Evolutionary conservation across 805 yeast genomes (phyloP).

Genomic region (Sungouiozyma ichnusensis): DNA sequence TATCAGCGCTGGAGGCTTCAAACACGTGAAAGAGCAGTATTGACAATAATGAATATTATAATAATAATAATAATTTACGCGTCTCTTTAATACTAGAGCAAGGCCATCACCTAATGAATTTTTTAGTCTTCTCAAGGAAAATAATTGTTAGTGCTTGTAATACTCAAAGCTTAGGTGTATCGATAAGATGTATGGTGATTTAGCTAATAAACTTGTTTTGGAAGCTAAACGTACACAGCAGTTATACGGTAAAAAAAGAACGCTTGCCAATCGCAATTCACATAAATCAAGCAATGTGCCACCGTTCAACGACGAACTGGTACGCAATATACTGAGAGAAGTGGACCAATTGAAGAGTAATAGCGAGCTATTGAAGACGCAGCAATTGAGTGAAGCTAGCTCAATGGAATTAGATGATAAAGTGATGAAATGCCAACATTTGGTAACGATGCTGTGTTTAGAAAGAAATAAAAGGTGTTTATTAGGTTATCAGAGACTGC

Average conservation of each 20-base stretch:
- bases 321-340: conserved; percentile 63
- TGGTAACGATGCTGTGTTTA: conserved; percentile 57
- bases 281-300: conserved; percentile 32
- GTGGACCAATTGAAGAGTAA: conserved; percentile 50
- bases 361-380: conserved; percentile 37
- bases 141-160: no score
- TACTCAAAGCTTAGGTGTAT: no score
- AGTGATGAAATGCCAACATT: conserved; percentile 47
- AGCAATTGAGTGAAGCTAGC: conserved; percentile 9
- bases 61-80: no score
- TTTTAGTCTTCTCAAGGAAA: background rate
- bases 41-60: no score
- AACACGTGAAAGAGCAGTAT: no score
- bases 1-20: no score
- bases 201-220: conserved; percentile 67
- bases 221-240: conserved; percentile 76
- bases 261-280: conserved; percentile 3
- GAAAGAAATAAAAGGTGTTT: conserved; percentile 84
- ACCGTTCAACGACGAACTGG: conserved; percentile 58
- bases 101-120: background rate
- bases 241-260: conserved; percentile 20
- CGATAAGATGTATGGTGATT: conserved; percentile 84
- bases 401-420: conserved; percentile 25
- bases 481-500: conserved; percentile 65
- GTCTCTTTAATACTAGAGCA: no score